A percentile compares a stretch with the other conserved stretches of the same genome.
Evolutionary conservation across 345 rosid species (phyloP).

Genomic region (Euphorbia tirucalli): DNA sequence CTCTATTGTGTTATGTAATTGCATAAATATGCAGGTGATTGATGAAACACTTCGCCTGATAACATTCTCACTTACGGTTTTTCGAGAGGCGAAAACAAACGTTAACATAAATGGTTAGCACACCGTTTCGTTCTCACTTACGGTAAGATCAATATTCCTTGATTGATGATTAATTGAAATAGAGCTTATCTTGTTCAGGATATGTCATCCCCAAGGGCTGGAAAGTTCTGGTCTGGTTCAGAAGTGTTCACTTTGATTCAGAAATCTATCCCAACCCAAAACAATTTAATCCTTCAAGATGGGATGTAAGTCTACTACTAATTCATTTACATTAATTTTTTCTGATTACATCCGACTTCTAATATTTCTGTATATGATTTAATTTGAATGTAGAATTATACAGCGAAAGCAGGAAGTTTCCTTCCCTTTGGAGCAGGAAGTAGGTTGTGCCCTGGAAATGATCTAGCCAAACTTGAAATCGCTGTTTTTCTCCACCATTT

Average conservation of each 20-base stretch:
- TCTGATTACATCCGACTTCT: no score
- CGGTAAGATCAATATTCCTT: neutral
- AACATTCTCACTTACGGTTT: conserved; percentile 71
- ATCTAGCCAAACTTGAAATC: conserved; percentile 83
- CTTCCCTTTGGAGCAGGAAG: conserved; percentile 89
- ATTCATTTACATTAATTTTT: no score
- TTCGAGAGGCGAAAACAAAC: conserved; percentile 68
- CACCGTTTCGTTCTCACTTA: neutral
- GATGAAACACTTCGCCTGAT: conserved; percentile 84
- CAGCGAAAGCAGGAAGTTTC: conserved; percentile 61
- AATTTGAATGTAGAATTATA: conserved; percentile 36
- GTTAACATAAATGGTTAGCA: conserved; percentile 53
- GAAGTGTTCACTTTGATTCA: conserved; percentile 65
- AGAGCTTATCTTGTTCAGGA: conserved; percentile 43
- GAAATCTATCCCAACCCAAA: conserved; percentile 61
- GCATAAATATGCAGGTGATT: conserved; percentile 75
- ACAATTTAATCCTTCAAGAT: conserved; percentile 76
- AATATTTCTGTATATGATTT: neutral
- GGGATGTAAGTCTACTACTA: conserved; percentile 58
- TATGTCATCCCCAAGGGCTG: conserved; percentile 83
- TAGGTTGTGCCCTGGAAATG: conserved; percentile 81
- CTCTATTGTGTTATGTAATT: no score
- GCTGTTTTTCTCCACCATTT: conserved; percentile 77
- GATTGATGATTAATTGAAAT: no score
- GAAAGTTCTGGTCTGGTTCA: conserved; percentile 81